phyloP scores from a whole-genome alignment of 768 basidiomycete species.

The Gymnopilus dilepis region DNA sequence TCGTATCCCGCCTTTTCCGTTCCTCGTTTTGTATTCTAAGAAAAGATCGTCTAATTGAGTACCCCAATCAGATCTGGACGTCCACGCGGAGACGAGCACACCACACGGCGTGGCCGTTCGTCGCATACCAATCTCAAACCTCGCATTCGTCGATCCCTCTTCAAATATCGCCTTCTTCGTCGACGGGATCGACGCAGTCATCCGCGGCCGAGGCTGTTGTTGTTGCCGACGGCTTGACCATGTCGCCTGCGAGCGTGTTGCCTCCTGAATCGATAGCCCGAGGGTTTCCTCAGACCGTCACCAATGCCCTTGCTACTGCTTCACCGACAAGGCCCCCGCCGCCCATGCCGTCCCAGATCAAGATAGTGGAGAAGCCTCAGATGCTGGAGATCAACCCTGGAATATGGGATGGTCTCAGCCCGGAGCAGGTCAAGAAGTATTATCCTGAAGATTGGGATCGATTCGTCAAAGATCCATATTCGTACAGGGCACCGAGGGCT shows the following conservation, averaged over 20 bases:
- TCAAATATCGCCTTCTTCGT: slow-evolving; percentile 19
- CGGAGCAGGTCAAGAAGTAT: slow-evolving; percentile 85
- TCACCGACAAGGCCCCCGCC: slow-evolving; percentile 17
- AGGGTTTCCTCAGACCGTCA: background rate
- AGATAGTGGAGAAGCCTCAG: slow-evolving; percentile 93
- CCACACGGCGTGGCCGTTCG: slow-evolving; percentile 96
- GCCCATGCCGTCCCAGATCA: slow-evolving; percentile 53
- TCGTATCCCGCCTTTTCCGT: background rate
- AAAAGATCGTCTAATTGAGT: background rate
- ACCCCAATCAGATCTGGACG: slow-evolving; percentile 83
- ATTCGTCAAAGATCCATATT: slow-evolving; percentile 91
- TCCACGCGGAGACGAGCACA: slow-evolving; percentile 91
- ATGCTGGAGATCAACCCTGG: slow-evolving; percentile 99
- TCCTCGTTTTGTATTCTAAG: slow-evolving; percentile 1
- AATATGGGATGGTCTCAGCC: slow-evolving; percentile 94
- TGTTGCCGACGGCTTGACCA: slow-evolving; percentile 18
- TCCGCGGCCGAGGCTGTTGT: slow-evolving; percentile 13
- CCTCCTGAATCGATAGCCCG: slow-evolving; percentile 12
- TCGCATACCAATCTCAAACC: slow-evolving; percentile 35
- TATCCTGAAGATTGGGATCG: slow-evolving; percentile 96
- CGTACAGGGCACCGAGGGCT: slow-evolving; percentile 88
- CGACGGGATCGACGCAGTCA: slow-evolving; percentile 12
- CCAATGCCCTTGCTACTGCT: no score
- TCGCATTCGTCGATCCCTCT: slow-evolving; percentile 23
- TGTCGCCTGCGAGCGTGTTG: slow-evolving; percentile 18